A percentile compares a stretch with the other conserved stretches of the same genome.
Evolutionary conservation across 345 rosid genomes (phyloP).

Genomic region (Camelina neglecta): DNA sequence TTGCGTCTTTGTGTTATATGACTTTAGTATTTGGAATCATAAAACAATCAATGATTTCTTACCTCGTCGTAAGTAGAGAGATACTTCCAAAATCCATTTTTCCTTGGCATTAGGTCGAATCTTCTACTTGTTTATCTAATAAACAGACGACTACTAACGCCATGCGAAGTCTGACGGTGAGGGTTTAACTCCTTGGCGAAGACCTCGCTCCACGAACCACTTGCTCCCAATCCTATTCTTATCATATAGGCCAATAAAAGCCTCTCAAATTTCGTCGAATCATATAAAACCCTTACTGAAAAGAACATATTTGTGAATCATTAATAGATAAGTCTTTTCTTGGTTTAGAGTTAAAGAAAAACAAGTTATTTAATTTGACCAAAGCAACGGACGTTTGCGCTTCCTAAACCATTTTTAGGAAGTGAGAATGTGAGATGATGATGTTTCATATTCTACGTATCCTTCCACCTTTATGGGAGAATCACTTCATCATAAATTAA

Average conservation of each 20-base stretch:
- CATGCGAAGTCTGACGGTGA: background rate
- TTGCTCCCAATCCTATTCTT: background rate
- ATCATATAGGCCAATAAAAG: background rate
- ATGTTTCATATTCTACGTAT: background rate
- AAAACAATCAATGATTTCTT: slow-evolving; percentile 9
- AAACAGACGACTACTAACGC: background rate
- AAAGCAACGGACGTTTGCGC: background rate
- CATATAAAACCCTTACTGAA: background rate
- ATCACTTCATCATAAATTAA: slow-evolving; percentile 4
- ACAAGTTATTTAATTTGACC: background rate
- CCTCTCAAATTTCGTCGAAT: background rate
- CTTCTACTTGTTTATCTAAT: background rate
- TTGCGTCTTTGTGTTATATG: slow-evolving; percentile 21
- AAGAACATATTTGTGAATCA: background rate
- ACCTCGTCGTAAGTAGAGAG: background rate
- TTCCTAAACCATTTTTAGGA: background rate
- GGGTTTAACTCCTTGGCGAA: background rate
- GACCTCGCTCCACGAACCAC: background rate
- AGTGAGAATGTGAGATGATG: background rate
- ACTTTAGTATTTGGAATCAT: slow-evolving; percentile 19
- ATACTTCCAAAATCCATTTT: too few species aligned
- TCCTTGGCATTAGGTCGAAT: background rate
- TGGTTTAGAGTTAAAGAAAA: background rate
- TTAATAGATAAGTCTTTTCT: background rate
- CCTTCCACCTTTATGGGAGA: slow-evolving; percentile 12